Base-by-base conservation (phyloP, 768 basidiomycete species). In the Nidularia sp. region DNA sequence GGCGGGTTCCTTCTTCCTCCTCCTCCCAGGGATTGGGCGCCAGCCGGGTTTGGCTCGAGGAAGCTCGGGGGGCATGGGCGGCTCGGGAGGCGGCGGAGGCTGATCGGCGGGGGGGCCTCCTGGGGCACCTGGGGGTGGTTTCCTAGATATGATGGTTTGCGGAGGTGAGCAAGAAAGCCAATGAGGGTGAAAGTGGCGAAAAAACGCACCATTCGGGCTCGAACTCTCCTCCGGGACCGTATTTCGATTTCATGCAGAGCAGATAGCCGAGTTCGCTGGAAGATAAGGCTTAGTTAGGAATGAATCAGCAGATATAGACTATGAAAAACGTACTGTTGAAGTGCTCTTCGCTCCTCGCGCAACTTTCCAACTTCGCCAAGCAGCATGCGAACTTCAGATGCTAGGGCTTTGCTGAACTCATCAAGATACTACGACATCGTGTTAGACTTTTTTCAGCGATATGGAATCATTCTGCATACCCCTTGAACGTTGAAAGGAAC, bases 151-250 rank as follows among this genome's bases (percentile, higher is more conserved):
- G 25, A 25, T 25, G 25, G 25, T 25, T 25, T 25, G 25, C 25
- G 25, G 3, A 25, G 25, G 25, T 25, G 3, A 25, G 25, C 25
- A 25, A 25, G 25, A 25, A 25, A 25, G 25, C 25, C 3, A 25
- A 25, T 25, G 25, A 25, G 25, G 25, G 3, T 25, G 25, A 25
- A 25, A 25, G 25, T 25, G 25, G 3, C 3, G 25, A 3, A 25
- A 25, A 25, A 25, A 25, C 25, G 25, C 3, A 25, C 90, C 91
- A 93, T n/a, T 88, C 84, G 6, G 85, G 79, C 60, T 91, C 86
- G 61, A 88, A 93, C 65, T 90, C 86, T 48, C 91, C 91, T 51
- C 89, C 90, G n/a, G 89, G 84, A 4, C 85, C 85, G 57, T 90
- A 89, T 62, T 88, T 88, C 39, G 87, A 76, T 65, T 81, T 84